These are phyloP conservation scores for Apiotrichum montevideense DNA, from an alignment of 1,284 basidiomycete species.

Conservation along the genomic window DNA sequence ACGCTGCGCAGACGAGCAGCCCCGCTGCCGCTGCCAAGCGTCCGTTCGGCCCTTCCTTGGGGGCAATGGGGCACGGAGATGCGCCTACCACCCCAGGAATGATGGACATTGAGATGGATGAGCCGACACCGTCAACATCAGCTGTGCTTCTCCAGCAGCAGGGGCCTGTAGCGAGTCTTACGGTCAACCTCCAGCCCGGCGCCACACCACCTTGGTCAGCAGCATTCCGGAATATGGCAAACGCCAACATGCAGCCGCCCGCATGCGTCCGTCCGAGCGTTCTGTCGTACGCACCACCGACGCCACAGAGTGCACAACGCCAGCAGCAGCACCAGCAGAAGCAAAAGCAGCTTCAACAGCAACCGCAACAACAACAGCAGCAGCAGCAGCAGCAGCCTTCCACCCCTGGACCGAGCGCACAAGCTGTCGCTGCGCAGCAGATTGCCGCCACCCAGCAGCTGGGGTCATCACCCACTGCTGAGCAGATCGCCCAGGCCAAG, in stretches of 20 bases:
- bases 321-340: conserved; percentile 24
- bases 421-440: background rate
- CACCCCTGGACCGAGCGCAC: background rate
- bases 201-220: conserved; percentile 30
- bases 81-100: conserved; percentile 46
- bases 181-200: conserved; percentile 5
- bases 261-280: conserved; percentile 42
- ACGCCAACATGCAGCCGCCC: conserved; percentile 12
- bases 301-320: background rate
- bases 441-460: background rate
- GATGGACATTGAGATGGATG: conserved; percentile 49
- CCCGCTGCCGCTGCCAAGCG: conserved; percentile 3
- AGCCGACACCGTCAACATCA: conserved; percentile 22
- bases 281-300: conserved; percentile 37
- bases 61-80: conserved; percentile 25
- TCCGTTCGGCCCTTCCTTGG: background rate
- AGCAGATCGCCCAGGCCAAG: conserved; percentile 31
- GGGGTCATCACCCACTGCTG: conserved; percentile 13
- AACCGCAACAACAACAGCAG: conserved; percentile 1
- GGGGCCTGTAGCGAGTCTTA: conserved; percentile 5
- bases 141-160: conserved; percentile 14
- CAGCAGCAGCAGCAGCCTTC: background rate
- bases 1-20: conserved; percentile 30
- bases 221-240: conserved; percentile 25
- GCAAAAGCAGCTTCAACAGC: conserved; percentile 19